Conservation (phyloP, 805 yeast species). For the Vanderwaltozyma verrucispora region DNA sequence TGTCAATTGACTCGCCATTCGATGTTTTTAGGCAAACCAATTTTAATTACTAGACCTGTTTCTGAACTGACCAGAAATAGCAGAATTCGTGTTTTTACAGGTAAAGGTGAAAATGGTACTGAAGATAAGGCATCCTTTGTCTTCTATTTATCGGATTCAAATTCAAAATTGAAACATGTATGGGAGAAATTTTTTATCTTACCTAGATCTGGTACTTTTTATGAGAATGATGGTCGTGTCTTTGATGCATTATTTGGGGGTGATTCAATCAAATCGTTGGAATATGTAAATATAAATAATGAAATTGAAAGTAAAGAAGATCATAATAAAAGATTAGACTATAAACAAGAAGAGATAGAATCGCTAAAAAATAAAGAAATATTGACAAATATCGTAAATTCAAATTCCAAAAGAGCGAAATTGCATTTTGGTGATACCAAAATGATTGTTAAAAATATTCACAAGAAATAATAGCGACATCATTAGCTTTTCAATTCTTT, state of each 20-base stretch:
- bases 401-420: background rate
- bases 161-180: conserved; percentile 5
- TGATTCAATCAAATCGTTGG: conserved; percentile 6
- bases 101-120: conserved; percentile 22
- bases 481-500: too few relatives aligned
- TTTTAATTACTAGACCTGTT: conserved; percentile 8
- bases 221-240: conserved; percentile 22
- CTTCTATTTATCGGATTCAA: conserved; percentile 17
- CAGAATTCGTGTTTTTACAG: conserved; percentile 19
- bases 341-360: background rate
- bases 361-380: background rate
- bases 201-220: conserved; percentile 23
- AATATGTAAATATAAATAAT: background rate
- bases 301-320: background rate
- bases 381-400: background rate
- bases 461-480: background rate
- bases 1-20: conserved; percentile 20
- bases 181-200: conserved; percentile 19
- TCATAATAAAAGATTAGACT: background rate
- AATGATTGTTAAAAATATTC: background rate
- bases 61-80: conserved; percentile 11
- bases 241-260: conserved; percentile 23
- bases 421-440: background rate
- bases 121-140: conserved; percentile 23
- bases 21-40: conserved; percentile 11